These are phyloP conservation scores for Tricladium varicosporioides DNA, from an alignment of 2,329 filamentous ascomycete genomes.

Conservation along the genomic window DNA sequence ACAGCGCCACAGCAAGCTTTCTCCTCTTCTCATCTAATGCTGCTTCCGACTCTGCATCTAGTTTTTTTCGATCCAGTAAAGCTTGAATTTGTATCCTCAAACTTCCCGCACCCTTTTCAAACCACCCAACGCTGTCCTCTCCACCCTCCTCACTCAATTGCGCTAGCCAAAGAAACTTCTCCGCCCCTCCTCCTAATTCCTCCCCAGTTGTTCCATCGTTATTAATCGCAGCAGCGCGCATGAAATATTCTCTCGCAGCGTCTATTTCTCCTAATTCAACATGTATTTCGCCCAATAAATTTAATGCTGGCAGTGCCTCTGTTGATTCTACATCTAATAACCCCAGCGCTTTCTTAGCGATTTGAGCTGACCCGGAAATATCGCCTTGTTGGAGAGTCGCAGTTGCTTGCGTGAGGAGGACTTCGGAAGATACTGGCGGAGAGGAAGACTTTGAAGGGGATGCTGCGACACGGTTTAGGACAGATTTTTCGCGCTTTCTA, in stretches of 20 bases:
- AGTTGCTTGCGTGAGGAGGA: slow-evolving; percentile 31
- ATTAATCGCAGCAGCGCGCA: slow-evolving; percentile 72
- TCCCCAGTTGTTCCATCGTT: slow-evolving; percentile 69
- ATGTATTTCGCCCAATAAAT: slow-evolving; percentile 37
- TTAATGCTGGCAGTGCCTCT: slow-evolving; percentile 33
- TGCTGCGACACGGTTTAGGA: slow-evolving; percentile 27
- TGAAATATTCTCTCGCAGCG: slow-evolving; percentile 68
- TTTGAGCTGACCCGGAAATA: slow-evolving; percentile 28
- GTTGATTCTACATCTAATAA: slow-evolving; percentile 23
- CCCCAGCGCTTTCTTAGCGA: slow-evolving; percentile 30
- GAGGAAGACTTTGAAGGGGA: slow-evolving; percentile 25
- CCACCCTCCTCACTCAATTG: slow-evolving; percentile 77
- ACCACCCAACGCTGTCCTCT: slow-evolving; percentile 64
- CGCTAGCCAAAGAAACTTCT: slow-evolving; percentile 93
- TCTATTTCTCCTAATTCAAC: slow-evolving; percentile 63
- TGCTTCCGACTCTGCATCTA: slow-evolving; percentile 39
- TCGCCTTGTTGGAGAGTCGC: slow-evolving; percentile 33
- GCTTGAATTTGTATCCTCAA: slow-evolving; percentile 69
- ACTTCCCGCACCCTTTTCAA: slow-evolving; percentile 67
- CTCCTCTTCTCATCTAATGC: slow-evolving; percentile 67
- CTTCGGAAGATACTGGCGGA: slow-evolving; percentile 23
- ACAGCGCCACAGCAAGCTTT: slow-evolving; percentile 88
- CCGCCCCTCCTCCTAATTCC: slow-evolving; percentile 74
- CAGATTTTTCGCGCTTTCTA: slow-evolving; percentile 29
- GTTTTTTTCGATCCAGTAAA: slow-evolving; percentile 51